Evolutionary conservation across 1,284 basidiomycete genomes (phyloP).

Genomic region (Boletus sp.): DNA sequence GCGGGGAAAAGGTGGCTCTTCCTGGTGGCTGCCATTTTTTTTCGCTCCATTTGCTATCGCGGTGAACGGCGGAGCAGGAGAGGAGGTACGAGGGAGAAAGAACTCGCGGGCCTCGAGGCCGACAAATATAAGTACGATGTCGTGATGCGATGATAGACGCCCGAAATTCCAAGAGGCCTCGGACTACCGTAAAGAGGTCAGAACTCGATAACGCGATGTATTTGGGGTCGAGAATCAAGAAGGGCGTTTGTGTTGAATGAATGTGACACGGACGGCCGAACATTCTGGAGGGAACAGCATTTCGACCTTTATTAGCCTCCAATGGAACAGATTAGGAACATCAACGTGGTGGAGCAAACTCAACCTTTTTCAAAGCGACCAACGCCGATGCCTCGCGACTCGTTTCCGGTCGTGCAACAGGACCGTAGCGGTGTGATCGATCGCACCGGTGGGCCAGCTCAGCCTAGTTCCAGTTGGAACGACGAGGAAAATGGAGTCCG

Average conservation of each 20-base stretch:
- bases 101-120: conserved; percentile 24
- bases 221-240: conserved; percentile 9
- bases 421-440: conserved; percentile 21
- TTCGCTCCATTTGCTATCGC: neutral
- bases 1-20: conserved; percentile 23
- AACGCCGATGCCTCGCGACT: conserved; percentile 34
- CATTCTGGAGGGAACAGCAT: neutral
- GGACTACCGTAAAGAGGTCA: neutral
- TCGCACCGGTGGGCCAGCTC: conserved; percentile 20
- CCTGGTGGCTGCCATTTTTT: conserved; percentile 12
- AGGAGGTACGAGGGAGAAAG: conserved; percentile 18
- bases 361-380: conserved; percentile 20
- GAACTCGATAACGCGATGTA: neutral
- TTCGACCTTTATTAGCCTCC: conserved; percentile 9
- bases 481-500: neutral
- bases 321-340: conserved; percentile 8
- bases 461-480: conserved; percentile 10
- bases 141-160: conserved; percentile 15
- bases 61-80: conserved; percentile 5
- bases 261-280: conserved; percentile 15
- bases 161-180: conserved; percentile 7
- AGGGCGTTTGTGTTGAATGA: neutral
- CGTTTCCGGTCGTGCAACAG: conserved; percentile 26
- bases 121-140: conserved; percentile 12
- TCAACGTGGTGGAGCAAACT: conserved; percentile 20